Evolutionary conservation across 1,284 basidiomycete genomes (phyloP).

Genomic region (Sanghuangporus weigelae): DNA sequence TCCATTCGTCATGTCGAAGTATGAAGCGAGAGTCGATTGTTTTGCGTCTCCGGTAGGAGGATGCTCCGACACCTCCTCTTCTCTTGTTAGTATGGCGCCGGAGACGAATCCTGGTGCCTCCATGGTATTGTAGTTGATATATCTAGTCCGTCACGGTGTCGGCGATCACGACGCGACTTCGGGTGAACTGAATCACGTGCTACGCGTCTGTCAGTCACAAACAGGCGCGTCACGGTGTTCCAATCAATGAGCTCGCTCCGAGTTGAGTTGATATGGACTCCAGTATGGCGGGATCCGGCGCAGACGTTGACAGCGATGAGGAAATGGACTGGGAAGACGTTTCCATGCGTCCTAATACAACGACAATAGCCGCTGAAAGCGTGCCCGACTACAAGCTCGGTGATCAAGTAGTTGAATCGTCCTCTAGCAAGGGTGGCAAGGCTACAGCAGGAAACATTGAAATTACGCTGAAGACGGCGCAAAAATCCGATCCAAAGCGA

Average conservation of each 20-base stretch:
- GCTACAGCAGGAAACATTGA: constrained; percentile 41
- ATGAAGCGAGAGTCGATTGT: constrained; percentile 9
- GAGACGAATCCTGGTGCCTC: constrained; percentile 13
- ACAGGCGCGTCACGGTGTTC: too few relatives aligned
- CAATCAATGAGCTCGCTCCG: constrained; percentile 11
- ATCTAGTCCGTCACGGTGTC: too few relatives aligned
- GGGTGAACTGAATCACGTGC: neutral
- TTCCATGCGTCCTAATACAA: constrained; percentile 26
- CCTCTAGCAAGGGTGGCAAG: neutral
- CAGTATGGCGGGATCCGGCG: neutral
- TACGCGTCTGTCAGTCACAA: neutral
- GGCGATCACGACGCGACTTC: neutral
- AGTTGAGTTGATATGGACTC: neutral
- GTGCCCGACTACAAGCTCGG: neutral
- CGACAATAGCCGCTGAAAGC: neutral
- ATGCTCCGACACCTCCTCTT: neutral
- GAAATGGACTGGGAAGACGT: constrained; percentile 29
- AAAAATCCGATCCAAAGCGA: constrained; percentile 28
- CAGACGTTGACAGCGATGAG: constrained; percentile 13
- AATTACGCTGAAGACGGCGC: constrained; percentile 50
- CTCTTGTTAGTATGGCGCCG: constrained; percentile 1
- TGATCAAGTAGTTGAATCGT: neutral
- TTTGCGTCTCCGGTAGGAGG: constrained; percentile 2
- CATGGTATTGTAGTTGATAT: neutral
- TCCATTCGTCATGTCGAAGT: constrained; percentile 5